A percentile compares a stretch with the other conserved stretches of the same genome.
Evolutionary conservation across 2,329 filamentous ascomycete genomes (phyloP).

Genomic region (Simplicillium aogashimaense): DNA sequence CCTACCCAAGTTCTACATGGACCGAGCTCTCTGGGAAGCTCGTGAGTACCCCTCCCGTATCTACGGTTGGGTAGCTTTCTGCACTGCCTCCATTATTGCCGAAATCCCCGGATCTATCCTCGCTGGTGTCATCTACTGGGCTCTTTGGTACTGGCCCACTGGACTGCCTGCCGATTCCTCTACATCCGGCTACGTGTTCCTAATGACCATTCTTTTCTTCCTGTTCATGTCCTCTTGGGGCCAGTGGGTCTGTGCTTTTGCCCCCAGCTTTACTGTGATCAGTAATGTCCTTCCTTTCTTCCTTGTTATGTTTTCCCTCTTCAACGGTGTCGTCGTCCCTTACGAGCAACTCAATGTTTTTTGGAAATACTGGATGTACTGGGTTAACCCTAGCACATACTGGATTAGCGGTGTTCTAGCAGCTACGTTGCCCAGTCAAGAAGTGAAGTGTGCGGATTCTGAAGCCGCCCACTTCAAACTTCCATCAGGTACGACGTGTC

Average conservation of each 20-base stretch:
- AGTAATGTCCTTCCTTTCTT: constrained; percentile 70
- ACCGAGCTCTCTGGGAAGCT: constrained; percentile 62
- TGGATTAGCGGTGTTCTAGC: constrained; percentile 63
- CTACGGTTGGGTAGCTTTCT: constrained; percentile 70
- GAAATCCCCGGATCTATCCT: constrained; percentile 65
- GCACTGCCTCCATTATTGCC: constrained; percentile 59
- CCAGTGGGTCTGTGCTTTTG: constrained; percentile 78
- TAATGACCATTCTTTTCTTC: constrained; percentile 72
- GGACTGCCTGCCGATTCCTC: constrained; percentile 57
- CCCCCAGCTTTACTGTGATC: constrained; percentile 69
- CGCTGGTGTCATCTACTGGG: constrained; percentile 56
- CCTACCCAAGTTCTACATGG: constrained; percentile 68
- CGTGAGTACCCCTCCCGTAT: constrained; percentile 66
- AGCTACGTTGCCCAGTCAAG: constrained; percentile 44
- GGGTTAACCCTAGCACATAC: constrained; percentile 58
- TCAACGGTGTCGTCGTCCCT: constrained; percentile 68
- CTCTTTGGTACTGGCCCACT: constrained; percentile 68
- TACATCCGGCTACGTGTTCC: constrained; percentile 63
- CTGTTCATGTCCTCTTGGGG: constrained; percentile 68
- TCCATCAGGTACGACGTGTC: constrained; percentile 55
- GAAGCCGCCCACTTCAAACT: constrained; percentile 41
- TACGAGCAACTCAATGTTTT: constrained; percentile 56
- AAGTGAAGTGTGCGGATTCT: constrained; percentile 34
- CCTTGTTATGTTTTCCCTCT: constrained; percentile 66
- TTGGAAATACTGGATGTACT: constrained; percentile 63